A percentile compares a stretch with the other conserved stretches of the same genome.
phyloP scores from a whole-genome alignment of 1,284 basidiomycete species.

The Takashimella koratensis region DNA sequence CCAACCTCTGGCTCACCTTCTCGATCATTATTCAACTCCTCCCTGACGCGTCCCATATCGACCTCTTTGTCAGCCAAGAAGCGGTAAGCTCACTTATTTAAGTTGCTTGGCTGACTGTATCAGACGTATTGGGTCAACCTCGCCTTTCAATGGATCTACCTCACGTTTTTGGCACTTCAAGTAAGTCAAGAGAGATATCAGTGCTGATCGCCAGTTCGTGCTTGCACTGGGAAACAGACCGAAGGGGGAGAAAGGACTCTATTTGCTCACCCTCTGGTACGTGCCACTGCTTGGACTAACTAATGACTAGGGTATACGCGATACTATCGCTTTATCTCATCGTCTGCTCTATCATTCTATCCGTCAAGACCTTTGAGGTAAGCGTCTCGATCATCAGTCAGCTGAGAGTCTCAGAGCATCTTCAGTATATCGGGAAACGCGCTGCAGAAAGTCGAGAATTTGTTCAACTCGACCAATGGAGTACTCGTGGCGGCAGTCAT shows the following conservation, averaged over 20 bases:
- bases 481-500: slow-evolving; percentile 81
- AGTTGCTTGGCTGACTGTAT: neutral
- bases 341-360: slow-evolving; percentile 79
- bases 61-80: slow-evolving; percentile 64
- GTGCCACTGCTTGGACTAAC: neutral
- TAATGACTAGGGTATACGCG: slow-evolving; percentile 64
- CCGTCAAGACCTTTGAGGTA: slow-evolving; percentile 70
- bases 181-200: slow-evolving; percentile 28
- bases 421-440: slow-evolving; percentile 33
- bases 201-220: slow-evolving; percentile 62
- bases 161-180: slow-evolving; percentile 74
- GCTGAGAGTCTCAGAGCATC: slow-evolving; percentile 54
- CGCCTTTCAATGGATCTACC: slow-evolving; percentile 80
- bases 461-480: slow-evolving; percentile 73
- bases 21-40: slow-evolving; percentile 90
- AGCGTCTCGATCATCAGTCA: slow-evolving; percentile 23
- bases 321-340: slow-evolving; percentile 74
- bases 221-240: slow-evolving; percentile 94
- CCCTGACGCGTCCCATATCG: slow-evolving; percentile 55
- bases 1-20: slow-evolving; percentile 94
- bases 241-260: slow-evolving; percentile 84
- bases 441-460: slow-evolving; percentile 56
- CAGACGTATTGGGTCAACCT: slow-evolving; percentile 90
- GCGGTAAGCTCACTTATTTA: slow-evolving; percentile 55
- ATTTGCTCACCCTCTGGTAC: slow-evolving; percentile 65